phyloP scores from a whole-genome alignment of 2,329 filamentous ascomycete species.

The Aspergillus puulaauensis region DNA sequence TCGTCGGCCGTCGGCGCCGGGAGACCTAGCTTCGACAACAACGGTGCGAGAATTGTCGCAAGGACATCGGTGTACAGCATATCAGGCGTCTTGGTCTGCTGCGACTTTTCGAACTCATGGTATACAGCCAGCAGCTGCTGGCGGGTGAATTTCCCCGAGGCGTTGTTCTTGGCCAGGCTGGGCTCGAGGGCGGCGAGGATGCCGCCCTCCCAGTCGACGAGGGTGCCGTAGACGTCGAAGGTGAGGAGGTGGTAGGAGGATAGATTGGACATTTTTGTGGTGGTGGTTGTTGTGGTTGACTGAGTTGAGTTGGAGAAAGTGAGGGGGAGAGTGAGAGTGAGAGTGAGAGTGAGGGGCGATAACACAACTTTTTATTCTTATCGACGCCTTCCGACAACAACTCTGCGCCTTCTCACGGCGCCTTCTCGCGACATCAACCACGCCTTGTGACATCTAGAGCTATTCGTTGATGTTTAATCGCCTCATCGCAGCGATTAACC shows the following conservation, averaged over 20 bases:
- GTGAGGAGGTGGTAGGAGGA: constrained; percentile 55
- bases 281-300: not conserved
- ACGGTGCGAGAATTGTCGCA: constrained; percentile 40
- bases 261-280: constrained; percentile 26
- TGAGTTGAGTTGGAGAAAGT: not conserved
- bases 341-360: not conserved
- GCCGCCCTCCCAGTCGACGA: constrained; percentile 76
- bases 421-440: not conserved
- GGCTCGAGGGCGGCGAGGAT: constrained; percentile 54
- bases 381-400: constrained; percentile 3
- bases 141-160: constrained; percentile 30
- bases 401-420: not conserved
- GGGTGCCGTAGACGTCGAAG: constrained; percentile 78
- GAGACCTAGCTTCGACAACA: constrained; percentile 24
- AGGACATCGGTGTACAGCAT: constrained; percentile 63
- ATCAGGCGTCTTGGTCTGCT: constrained; percentile 56
- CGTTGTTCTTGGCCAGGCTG: constrained; percentile 33
- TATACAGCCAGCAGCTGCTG: constrained; percentile 23
- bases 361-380: not conserved
- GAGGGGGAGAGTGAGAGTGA: not conserved
- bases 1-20: constrained; percentile 31
- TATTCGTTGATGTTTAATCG: not conserved
- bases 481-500: no score
- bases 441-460: constrained; percentile 26
- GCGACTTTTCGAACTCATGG: constrained; percentile 40